Evolutionary conservation across 2,329 filamentous ascomycete species (phyloP).

Genomic region (Pseudocercospora crystallina): DNA sequence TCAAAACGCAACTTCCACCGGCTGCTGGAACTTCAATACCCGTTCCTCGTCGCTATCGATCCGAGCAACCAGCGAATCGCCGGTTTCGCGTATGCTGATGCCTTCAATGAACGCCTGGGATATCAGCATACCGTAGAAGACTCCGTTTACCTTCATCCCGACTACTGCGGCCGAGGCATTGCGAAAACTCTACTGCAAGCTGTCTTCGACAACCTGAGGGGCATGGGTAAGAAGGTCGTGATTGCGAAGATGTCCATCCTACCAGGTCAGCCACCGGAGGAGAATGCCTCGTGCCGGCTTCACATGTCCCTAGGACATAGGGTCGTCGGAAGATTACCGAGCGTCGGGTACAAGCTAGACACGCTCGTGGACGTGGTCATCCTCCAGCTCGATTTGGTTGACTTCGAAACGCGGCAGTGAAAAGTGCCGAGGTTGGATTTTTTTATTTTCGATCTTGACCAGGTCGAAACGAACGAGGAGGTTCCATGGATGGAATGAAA

Average conservation of each 20-base stretch:
- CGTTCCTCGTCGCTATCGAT: slow-evolving; percentile 18
- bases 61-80: not conserved
- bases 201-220: slow-evolving; percentile 10
- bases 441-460: too few relatives aligned
- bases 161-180: slow-evolving; percentile 15
- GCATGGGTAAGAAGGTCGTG: slow-evolving; percentile 15
- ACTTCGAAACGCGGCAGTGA: not conserved
- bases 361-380: slow-evolving; percentile 21
- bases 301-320: slow-evolving; percentile 20
- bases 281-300: slow-evolving; percentile 17
- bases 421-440: too few relatives aligned
- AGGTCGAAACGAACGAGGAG: too few relatives aligned
- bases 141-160: slow-evolving; percentile 22
- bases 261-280: slow-evolving; percentile 13
- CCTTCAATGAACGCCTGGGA: slow-evolving; percentile 20
- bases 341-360: slow-evolving; percentile 23
- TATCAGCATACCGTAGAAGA: slow-evolving; percentile 19
- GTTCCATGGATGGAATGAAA: too few relatives aligned
- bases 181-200: slow-evolving; percentile 17
- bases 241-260: slow-evolving; percentile 21
- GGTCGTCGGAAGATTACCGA: slow-evolving; percentile 17
- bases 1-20: slow-evolving; percentile 1
- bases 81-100: slow-evolving; percentile 21
- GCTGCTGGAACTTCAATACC: slow-evolving; percentile 7
- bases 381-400: slow-evolving; percentile 18